phyloP scores from a whole-genome alignment of 2,329 filamentous ascomycete genomes.

The Aspergillus carbonarius region DNA sequence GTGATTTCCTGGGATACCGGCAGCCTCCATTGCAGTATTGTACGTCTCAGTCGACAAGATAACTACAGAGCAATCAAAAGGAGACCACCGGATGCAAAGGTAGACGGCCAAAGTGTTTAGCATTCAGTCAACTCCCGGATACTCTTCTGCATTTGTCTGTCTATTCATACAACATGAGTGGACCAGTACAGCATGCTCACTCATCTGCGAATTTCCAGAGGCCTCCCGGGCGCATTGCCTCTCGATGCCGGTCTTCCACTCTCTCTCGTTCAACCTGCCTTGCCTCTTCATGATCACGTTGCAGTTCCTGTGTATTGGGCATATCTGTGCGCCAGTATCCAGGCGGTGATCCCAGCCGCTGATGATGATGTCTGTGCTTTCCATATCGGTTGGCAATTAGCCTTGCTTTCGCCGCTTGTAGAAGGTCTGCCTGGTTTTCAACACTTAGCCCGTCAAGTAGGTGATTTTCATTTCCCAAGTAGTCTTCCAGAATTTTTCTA shows the following conservation, averaged over 20 bases:
- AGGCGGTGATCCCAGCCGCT: slow-evolving; percentile 70
- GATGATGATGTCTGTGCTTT: slow-evolving; percentile 73
- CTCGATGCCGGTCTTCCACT: slow-evolving; percentile 71
- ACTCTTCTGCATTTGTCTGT: neutral
- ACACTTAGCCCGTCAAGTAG: slow-evolving; percentile 51
- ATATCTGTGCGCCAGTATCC: slow-evolving; percentile 93
- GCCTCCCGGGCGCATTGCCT: slow-evolving; percentile 76
- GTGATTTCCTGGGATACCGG: no score
- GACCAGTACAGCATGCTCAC: slow-evolving; percentile 29
- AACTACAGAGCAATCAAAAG: no score
- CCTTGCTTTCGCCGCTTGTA: slow-evolving; percentile 73
- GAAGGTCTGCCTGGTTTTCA: slow-evolving; percentile 63
- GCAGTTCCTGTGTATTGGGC: slow-evolving; percentile 78
- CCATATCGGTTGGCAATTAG: slow-evolving; percentile 73
- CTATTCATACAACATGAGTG: neutral
- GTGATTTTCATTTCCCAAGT: slow-evolving; percentile 48
- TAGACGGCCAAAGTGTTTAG: neutral
- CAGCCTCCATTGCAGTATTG: neutral
- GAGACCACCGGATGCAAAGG: neutral
- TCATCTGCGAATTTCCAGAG: slow-evolving; percentile 83
- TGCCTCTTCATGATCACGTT: slow-evolving; percentile 64
- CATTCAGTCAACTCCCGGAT: neutral
- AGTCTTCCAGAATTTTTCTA: slow-evolving; percentile 50
- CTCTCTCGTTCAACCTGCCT: slow-evolving; percentile 61
- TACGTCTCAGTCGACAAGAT: no score